These are phyloP conservation scores for Colletotrichum sp. DNA, from an alignment of 2,329 filamentous ascomycete genomes.

Conservation along the genomic window DNA sequence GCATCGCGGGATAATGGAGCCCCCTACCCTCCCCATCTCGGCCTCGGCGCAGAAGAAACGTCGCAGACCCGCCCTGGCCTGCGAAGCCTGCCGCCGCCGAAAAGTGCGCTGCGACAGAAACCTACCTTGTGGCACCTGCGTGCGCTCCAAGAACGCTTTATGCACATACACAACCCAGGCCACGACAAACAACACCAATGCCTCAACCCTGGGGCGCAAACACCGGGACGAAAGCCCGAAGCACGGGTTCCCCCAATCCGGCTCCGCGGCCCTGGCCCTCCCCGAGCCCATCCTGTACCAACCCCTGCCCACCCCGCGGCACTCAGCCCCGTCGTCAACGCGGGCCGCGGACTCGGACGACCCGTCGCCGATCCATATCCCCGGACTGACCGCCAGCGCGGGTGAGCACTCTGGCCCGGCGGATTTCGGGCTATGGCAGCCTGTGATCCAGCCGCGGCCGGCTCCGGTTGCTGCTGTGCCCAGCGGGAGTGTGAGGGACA, in stretches of 20 bases:
- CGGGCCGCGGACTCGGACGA: background rate
- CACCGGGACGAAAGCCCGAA: background rate
- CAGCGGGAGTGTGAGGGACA: background rate
- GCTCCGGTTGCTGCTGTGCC: background rate
- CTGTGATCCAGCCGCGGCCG: background rate
- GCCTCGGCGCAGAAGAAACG: conserved; percentile 37
- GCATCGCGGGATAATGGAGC: background rate
- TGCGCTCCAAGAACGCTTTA: conserved; percentile 56
- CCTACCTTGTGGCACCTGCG: conserved; percentile 63
- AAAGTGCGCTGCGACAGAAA: conserved; percentile 68
- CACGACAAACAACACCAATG: conserved; percentile 24
- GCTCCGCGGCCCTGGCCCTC: background rate
- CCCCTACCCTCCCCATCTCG: background rate
- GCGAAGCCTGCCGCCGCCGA: conserved; percentile 60
- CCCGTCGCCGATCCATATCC: background rate
- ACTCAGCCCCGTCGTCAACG: background rate
- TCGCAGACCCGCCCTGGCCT: conserved; percentile 51
- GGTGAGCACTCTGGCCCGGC: background rate
- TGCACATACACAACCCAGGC: conserved; percentile 55
- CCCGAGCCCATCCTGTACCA: conserved; percentile 5
- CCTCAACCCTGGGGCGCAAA: background rate
- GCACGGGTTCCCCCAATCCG: background rate
- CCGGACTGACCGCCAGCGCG: background rate
- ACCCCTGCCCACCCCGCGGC: background rate
- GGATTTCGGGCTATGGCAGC: conserved; percentile 3